A percentile compares a stretch with the other conserved stretches of the same genome.
Evolutionary conservation across 148 eudicot genomes (phyloP).

Genomic region (Cornus controversa): DNA sequence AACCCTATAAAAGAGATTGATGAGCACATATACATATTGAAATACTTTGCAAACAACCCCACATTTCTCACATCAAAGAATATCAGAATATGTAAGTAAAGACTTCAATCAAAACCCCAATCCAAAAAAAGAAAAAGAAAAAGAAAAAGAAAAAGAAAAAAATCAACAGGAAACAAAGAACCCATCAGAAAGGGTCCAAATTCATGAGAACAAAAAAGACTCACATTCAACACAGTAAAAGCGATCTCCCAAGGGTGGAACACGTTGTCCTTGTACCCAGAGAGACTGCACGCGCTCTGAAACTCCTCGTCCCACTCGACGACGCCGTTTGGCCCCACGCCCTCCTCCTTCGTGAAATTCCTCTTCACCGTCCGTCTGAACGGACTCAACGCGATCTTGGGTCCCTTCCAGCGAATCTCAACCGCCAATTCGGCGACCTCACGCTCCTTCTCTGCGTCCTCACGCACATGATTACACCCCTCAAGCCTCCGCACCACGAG

Average conservation of each 20-base stretch:
- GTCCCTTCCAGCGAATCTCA: slow-evolving; percentile 87
- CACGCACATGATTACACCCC: slow-evolving; percentile 38
- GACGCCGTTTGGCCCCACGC: slow-evolving; percentile 41
- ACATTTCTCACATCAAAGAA: too few species aligned
- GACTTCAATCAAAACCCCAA: neutral
- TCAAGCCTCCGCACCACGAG: slow-evolving; percentile 47
- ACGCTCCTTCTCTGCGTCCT: slow-evolving; percentile 23
- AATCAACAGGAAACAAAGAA: neutral
- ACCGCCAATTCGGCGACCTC: slow-evolving; percentile 35
- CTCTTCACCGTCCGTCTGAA: slow-evolving; percentile 54
- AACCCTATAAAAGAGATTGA: neutral
- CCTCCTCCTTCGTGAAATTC: slow-evolving; percentile 40
- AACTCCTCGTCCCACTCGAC: slow-evolving; percentile 79
- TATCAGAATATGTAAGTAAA: too few species aligned
- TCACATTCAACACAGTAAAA: slow-evolving; percentile 65
- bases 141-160: neutral
- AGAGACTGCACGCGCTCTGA: slow-evolving; percentile 47
- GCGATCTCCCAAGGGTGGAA: slow-evolving; percentile 89
- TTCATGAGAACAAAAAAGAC: slow-evolving; percentile 12
- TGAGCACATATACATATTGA: too few species aligned
- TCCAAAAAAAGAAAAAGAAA: neutral
- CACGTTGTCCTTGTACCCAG: slow-evolving; percentile 57
- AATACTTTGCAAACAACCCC: too few species aligned
- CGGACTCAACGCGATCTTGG: slow-evolving; percentile 52
- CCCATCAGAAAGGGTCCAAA: neutral